phyloP scores from a whole-genome alignment of 2,329 filamentous ascomycete species.

The Ophiostoma fasciatum region DNA sequence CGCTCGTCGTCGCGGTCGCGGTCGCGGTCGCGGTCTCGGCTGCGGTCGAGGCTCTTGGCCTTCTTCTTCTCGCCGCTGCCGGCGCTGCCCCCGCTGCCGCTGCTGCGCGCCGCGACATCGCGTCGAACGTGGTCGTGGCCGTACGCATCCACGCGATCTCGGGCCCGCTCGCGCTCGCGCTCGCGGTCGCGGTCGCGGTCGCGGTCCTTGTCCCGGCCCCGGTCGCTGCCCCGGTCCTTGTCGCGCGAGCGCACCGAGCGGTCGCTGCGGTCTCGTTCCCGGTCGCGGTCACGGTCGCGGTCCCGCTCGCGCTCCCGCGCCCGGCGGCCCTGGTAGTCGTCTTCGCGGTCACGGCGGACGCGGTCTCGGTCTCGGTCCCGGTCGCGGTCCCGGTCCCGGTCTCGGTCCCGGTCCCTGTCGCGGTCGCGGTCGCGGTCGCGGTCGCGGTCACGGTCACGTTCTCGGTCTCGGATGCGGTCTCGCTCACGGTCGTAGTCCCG shows the following conservation, averaged over 20 bases:
- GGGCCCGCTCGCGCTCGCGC: slow-evolving; percentile 15
- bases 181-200: slow-evolving; percentile 11
- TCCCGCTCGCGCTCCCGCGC: neutral
- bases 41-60: slow-evolving; percentile 10
- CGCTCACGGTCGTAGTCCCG: slow-evolving; percentile 8
- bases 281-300: slow-evolving; percentile 3
- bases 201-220: slow-evolving; percentile 20
- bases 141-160: slow-evolving; percentile 17
- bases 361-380: slow-evolving; percentile 17
- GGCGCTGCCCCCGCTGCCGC: slow-evolving; percentile 18
- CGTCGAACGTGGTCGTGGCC: no score
- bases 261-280: slow-evolving; percentile 12
- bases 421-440: slow-evolving; percentile 8
- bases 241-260: slow-evolving; percentile 15
- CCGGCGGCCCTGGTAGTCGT: no score
- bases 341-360: neutral
- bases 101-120: no score
- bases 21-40: slow-evolving; percentile 12
- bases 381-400: neutral
- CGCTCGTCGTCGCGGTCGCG: slow-evolving; percentile 12
- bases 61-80: slow-evolving; percentile 19
- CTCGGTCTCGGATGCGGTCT: slow-evolving; percentile 16
- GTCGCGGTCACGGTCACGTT: slow-evolving; percentile 11
- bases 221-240: slow-evolving; percentile 18
- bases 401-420: slow-evolving; percentile 11